These are phyloP conservation scores for Aeschynomene evenia DNA, from an alignment of 306 rosid genomes.

Conservation along the genomic window DNA sequence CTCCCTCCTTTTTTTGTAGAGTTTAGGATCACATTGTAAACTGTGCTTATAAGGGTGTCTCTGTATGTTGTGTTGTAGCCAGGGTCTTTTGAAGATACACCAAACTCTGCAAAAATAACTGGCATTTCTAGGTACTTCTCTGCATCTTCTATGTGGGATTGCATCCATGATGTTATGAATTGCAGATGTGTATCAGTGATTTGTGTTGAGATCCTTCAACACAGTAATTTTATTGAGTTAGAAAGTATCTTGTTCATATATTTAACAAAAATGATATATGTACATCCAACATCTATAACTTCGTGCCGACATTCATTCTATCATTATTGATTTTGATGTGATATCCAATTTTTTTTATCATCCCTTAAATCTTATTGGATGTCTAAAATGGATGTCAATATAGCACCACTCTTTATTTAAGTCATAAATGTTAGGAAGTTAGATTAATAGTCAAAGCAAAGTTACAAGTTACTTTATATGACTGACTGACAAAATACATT, in stretches of 20 bases:
- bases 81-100: slow-evolving; percentile 76
- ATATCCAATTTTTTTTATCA: too few relatives aligned
- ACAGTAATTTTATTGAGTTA: slow-evolving; percentile 18
- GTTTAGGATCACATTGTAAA: slow-evolving; percentile 53
- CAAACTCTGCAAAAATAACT: slow-evolving; percentile 76
- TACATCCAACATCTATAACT: too few relatives aligned
- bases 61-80: slow-evolving; percentile 77
- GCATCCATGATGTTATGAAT: slow-evolving; percentile 84
- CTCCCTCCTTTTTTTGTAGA: slow-evolving; percentile 84
- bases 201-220: slow-evolving; percentile 51
- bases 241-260: too few relatives aligned
- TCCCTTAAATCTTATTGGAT: too few relatives aligned
- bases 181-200: slow-evolving; percentile 66
- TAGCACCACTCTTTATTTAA: too few relatives aligned
- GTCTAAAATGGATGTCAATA: too few relatives aligned
- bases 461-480: neutral
- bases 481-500: neutral
- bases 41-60: slow-evolving; percentile 51
- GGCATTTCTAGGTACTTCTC: slow-evolving; percentile 86
- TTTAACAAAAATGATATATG: too few relatives aligned
- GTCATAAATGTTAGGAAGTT: slow-evolving; percentile 24
- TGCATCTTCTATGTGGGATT: slow-evolving; percentile 90
- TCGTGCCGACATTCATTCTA: too few relatives aligned
- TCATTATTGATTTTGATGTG: too few relatives aligned
- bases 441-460: neutral